Conservation (phyloP, 164 flowering plant species). For the Hamamelis virginiana region DNA sequence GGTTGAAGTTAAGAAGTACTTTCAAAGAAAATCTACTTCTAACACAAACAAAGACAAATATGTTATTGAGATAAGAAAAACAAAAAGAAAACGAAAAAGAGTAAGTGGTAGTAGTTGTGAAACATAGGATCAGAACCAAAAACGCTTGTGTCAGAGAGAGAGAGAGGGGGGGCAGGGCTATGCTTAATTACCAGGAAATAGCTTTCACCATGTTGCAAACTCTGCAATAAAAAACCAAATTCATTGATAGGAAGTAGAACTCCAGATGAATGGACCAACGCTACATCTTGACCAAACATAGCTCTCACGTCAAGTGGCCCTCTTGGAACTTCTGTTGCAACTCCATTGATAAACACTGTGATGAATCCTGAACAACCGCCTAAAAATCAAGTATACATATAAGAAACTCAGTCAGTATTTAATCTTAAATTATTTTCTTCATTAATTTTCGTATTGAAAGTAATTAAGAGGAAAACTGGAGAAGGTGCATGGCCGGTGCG, state of each 20-base stretch:
- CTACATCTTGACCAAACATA: slow-evolving; percentile 70
- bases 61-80: neutral
- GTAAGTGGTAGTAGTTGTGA: neutral
- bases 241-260: slow-evolving; percentile 63
- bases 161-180: neutral
- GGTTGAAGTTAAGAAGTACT: neutral
- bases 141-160: neutral
- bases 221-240: slow-evolving; percentile 54
- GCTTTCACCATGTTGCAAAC: slow-evolving; percentile 86
- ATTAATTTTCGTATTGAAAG: too few relatives aligned
- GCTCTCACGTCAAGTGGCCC: slow-evolving; percentile 71
- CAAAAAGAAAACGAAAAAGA: neutral
- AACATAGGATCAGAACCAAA: too few relatives aligned
- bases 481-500: too few relatives aligned
- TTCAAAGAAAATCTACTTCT: neutral
- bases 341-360: slow-evolving; percentile 83
- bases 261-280: slow-evolving; percentile 85
- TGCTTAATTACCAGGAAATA: slow-evolving; percentile 69
- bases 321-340: slow-evolving; percentile 65
- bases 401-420: too few relatives aligned
- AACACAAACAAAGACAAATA: neutral
- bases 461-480: too few relatives aligned
- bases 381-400: too few relatives aligned
- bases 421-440: too few relatives aligned
- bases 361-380: slow-evolving; percentile 45